Evolutionary conservation across 108 stramenopile genomes (phyloP).

Genomic region (Stephanodiscus triporus): DNA sequence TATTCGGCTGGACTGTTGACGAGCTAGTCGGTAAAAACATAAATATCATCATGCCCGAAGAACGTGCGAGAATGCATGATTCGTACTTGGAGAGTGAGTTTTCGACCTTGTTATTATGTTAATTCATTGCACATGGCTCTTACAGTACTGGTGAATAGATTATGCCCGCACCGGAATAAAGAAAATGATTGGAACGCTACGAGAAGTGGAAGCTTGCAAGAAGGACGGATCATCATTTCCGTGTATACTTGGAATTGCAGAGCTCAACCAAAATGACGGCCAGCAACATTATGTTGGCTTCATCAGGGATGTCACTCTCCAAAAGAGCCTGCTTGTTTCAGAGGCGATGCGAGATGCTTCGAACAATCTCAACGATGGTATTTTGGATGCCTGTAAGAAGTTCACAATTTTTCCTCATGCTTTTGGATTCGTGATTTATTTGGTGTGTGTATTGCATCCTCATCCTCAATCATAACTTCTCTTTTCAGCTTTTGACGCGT

Average conservation of each 20-base stretch:
- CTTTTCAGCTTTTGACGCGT: slow-evolving; percentile 49
- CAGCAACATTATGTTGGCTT: slow-evolving; percentile 40
- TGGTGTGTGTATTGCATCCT: not conserved
- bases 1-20: slow-evolving; percentile 45
- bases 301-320: slow-evolving; percentile 49
- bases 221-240: slow-evolving; percentile 45
- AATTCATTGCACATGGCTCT: slow-evolving; percentile 9
- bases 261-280: slow-evolving; percentile 27
- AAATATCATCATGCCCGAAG: slow-evolving; percentile 47
- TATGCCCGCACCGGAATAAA: slow-evolving; percentile 33
- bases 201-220: slow-evolving; percentile 39
- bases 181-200: slow-evolving; percentile 40
- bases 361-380: slow-evolving; percentile 31
- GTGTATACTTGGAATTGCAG: slow-evolving; percentile 41
- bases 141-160: not conserved
- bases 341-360: slow-evolving; percentile 48
- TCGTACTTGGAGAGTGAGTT: slow-evolving; percentile 35
- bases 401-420: not conserved
- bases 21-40: slow-evolving; percentile 52
- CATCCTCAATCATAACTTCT: slow-evolving; percentile 5
- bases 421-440: not conserved
- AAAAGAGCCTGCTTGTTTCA: slow-evolving; percentile 34
- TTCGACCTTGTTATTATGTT: not conserved
- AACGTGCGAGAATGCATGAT: slow-evolving; percentile 35
- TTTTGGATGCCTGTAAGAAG: slow-evolving; percentile 8